A percentile compares a stretch with the other conserved stretches of the same genome.
Evolutionary conservation across 257 asterid species (phyloP).

Genomic region (Solanum boliviense): DNA sequence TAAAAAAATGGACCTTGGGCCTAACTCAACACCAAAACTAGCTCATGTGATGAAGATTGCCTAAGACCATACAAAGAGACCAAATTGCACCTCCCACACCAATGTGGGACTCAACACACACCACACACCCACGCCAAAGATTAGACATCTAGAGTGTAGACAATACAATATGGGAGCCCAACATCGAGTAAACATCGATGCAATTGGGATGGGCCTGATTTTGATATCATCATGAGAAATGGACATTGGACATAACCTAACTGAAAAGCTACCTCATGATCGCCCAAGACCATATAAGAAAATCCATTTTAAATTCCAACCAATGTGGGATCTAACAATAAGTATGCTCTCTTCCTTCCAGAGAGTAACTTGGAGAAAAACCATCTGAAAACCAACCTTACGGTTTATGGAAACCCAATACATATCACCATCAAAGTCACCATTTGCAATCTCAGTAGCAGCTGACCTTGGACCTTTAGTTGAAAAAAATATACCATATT

Average conservation of each 20-base stretch:
- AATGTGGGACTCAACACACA: neutral
- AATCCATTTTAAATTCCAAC: neutral
- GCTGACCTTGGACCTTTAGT: slow-evolving; percentile 64
- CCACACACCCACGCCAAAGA: neutral
- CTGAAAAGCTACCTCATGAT: neutral
- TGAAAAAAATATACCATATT: slow-evolving; percentile 75
- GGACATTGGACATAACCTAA: neutral
- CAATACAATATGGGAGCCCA: neutral
- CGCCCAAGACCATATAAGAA: neutral
- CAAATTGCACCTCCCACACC: neutral
- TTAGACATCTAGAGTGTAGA: neutral
- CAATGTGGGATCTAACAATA: neutral
- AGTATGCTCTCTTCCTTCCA: neutral
- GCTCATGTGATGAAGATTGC: neutral
- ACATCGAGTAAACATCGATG: neutral
- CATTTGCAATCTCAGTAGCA: slow-evolving; percentile 76
- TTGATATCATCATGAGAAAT: neutral
- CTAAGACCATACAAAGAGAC: neutral
- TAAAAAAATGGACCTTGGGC: neutral
- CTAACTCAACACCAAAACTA: neutral
- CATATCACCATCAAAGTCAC: slow-evolving; percentile 83
- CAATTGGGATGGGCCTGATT: neutral
- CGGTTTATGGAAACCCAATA: slow-evolving; percentile 83
- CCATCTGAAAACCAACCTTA: slow-evolving; percentile 33
- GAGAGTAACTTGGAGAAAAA: neutral